Base-by-base conservation (phyloP, 305 asterid genomes). In the Solanum chacoense region DNA sequence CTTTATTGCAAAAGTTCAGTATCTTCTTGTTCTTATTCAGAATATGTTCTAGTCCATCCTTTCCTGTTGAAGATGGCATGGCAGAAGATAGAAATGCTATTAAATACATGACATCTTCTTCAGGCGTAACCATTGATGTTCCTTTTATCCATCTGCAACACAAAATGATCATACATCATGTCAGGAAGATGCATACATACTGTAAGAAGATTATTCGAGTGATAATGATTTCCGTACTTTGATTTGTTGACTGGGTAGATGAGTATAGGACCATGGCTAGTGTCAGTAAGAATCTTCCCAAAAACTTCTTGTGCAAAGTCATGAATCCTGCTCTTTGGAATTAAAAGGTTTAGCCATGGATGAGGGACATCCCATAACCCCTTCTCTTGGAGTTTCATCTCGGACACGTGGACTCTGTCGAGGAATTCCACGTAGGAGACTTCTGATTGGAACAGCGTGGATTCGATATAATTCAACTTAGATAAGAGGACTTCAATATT, bases 301-400 rank as follows among this genome's bases (percentile, higher is more conserved):
- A 98, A 98, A 72, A 95, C 98, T 88, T 93, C 94, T 87, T 84
- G 87, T 14, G 96, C 93, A 69, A 98, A 98, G 80, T 91, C 95
- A 88, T 90, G 93, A 90, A 98, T 95, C 86, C 77, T 94, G 92
- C 94, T 95, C 92, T 91, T 94, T 55, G 99, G 99, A 89, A 98
- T 77, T 29, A 96, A 93, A 77, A 98, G 97, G 91, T 96, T 98
- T 38, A 98, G 91, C 99, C 99, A 98, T 18, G 99, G 99, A 87
- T 98, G 99, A 67, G 98, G 97, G 69, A 98, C 91, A 28, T 98
- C 99, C 99, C 99, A 96, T 89, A 98, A 45, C 29, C 99, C 98
- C 40, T 93, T 92, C 85, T 91, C 93, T 55, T 90, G 90, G 55
- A 95, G 98, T 92, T 93, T 95, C 85, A 91, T 89, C 90, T 95